Base-by-base conservation (phyloP, 257 asterid genomes). In the Coffea canephora region DNA sequence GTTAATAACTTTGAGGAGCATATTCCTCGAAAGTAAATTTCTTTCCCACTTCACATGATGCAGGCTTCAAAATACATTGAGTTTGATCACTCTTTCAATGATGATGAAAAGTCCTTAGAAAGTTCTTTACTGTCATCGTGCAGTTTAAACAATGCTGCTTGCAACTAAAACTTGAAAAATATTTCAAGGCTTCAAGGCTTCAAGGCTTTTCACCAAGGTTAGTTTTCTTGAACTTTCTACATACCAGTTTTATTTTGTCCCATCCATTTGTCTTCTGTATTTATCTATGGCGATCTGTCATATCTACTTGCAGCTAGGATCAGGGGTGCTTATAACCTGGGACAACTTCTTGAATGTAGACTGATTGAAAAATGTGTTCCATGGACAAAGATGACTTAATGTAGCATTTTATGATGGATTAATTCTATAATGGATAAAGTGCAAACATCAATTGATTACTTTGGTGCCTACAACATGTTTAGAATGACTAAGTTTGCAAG, bases 121-220 rank as follows among this genome's bases (percentile, higher is more conserved):
- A 84, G 77, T 36, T 48, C 82, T 55, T 85, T 87, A 66, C 66
- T 81, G 69, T 25, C 77, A 15, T 83, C 86, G 1, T 91, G 96
- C 75, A 82, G 82, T 82, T 81, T 87, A 83, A 91, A 91, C 84
- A 78, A 88, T 41, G 90, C 94, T 1, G 96, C 96, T 3, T 91
- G 96, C 78, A 91, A 82, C 69, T 91, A 76, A 87, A 85, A 81
- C 48, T 83, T 52, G 96, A 85, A 80, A 85, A 89, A 23, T 83
- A 86, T 81, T 73, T 82, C 36, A 85, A 87, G 62, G 94, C 77
- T 66, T 82, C 36, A 85, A 87, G 62, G 94, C 77, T 66, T 67
- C 90, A 71, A 84, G 78, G 75, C 88, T 91, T 10, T 89, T 93
- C 80, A 79, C 89, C 70, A 85, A 87, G 88, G 95, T 89, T 11